These are phyloP conservation scores for Rhodotorula sp. DNA, from an alignment of 1,284 basidiomycete species.

Conservation along the genomic window DNA sequence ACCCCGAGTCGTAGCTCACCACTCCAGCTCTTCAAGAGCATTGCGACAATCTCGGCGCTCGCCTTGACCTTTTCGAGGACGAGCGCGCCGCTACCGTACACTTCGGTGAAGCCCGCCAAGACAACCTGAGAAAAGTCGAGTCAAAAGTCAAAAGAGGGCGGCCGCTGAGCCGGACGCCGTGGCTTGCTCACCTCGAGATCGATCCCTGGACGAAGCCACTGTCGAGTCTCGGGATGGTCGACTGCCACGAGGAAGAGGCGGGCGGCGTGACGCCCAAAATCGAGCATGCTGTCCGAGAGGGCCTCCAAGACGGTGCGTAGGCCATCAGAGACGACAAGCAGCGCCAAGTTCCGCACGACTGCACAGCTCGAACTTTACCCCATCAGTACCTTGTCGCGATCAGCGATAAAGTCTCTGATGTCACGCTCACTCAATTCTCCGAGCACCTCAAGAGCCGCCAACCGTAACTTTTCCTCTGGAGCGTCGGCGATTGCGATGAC, in stretches of 20 bases:
- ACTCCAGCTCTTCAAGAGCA: slow-evolving; percentile 88
- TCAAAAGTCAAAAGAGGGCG: not conserved
- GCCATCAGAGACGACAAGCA: slow-evolving; percentile 77
- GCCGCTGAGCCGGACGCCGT: slow-evolving; percentile 30
- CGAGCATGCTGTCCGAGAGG: slow-evolving; percentile 76
- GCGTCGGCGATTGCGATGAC: slow-evolving; percentile 91
- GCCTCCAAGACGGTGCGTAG: slow-evolving; percentile 83
- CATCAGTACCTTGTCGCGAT: not conserved
- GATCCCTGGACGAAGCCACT: slow-evolving; percentile 73
- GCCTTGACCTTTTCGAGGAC: slow-evolving; percentile 70
- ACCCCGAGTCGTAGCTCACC: slow-evolving; percentile 58
- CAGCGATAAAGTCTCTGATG: not conserved
- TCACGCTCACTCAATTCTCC: slow-evolving; percentile 74
- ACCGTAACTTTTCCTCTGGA: slow-evolving; percentile 80
- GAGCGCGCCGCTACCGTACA: slow-evolving; percentile 75
- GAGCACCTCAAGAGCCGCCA: slow-evolving; percentile 82
- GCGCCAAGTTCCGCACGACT: slow-evolving; percentile 72
- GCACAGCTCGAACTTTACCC: not conserved
- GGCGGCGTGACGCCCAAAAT: slow-evolving; percentile 80
- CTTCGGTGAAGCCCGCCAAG: slow-evolving; percentile 82
- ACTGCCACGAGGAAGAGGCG: slow-evolving; percentile 78
- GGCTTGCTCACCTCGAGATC: slow-evolving; percentile 73
- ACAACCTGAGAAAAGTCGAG: slow-evolving; percentile 52
- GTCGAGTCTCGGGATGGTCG: slow-evolving; percentile 79
- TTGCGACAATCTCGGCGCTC: slow-evolving; percentile 72